Evolutionary conservation across 169 alveolate genomes (phyloP).

Genomic region (Perkinsus olseni): DNA sequence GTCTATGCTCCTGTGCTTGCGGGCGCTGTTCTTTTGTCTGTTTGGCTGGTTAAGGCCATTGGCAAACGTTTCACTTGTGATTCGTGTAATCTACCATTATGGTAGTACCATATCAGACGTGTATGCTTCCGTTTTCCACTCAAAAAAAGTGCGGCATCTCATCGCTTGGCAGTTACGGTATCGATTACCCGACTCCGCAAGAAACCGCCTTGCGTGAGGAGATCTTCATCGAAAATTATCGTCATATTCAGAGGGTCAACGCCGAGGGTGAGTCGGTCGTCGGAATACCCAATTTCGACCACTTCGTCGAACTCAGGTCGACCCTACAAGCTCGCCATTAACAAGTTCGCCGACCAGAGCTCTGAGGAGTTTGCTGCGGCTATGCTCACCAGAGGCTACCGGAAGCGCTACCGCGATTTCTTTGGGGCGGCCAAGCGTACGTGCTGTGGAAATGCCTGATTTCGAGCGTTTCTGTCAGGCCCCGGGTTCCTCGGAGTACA

Average conservation of each 20-base stretch:
- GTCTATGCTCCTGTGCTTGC: too few relatives aligned
- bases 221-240: neutral
- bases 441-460: neutral
- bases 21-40: too few relatives aligned
- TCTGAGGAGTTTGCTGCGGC: neutral
- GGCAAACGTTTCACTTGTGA: too few relatives aligned
- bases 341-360: neutral
- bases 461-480: neutral
- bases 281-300: neutral
- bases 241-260: neutral
- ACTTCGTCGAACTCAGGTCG: neutral
- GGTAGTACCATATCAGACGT: too few relatives aligned
- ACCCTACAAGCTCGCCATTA: neutral
- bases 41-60: too few relatives aligned
- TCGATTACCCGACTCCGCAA: neutral
- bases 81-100: too few relatives aligned
- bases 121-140: too few relatives aligned
- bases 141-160: too few relatives aligned
- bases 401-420: neutral
- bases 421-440: neutral
- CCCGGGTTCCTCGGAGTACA: neutral
- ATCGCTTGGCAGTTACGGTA: neutral
- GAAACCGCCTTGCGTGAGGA: neutral
- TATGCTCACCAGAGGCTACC: neutral
- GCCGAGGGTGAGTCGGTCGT: neutral